Evolutionary conservation across 768 basidiomycete species (phyloP).

Genomic region (Pseudohyphozyma bogoriensis): DNA sequence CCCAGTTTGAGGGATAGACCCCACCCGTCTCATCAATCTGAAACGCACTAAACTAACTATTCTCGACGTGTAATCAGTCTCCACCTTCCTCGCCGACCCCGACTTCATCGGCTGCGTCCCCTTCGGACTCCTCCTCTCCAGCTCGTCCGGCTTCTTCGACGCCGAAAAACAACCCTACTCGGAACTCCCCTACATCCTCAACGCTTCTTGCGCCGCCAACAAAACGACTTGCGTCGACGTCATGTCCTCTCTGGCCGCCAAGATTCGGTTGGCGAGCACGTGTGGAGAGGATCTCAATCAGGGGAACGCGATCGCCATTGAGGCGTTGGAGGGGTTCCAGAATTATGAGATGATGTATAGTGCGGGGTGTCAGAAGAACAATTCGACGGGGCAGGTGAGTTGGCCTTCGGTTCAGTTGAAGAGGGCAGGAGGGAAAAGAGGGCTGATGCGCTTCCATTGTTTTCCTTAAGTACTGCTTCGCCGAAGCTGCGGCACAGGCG

Average conservation of each 20-base stretch:
- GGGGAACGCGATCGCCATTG: slow-evolving; percentile 47
- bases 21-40: slow-evolving; percentile 39
- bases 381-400: slow-evolving; percentile 38
- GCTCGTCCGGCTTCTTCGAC: slow-evolving; percentile 49
- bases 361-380: slow-evolving; percentile 53
- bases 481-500: slow-evolving; percentile 17
- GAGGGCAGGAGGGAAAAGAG: background rate
- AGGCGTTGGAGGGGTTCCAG: slow-evolving; percentile 55
- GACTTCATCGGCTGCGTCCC: slow-evolving; percentile 19
- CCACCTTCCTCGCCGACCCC: slow-evolving; percentile 1
- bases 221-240: slow-evolving; percentile 49
- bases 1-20: too few relatives aligned
- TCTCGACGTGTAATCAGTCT: too few relatives aligned
- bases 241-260: slow-evolving; percentile 55
- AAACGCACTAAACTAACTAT: background rate
- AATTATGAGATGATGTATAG: slow-evolving; percentile 55
- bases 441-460: background rate
- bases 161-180: slow-evolving; percentile 44
- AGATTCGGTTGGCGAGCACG: slow-evolving; percentile 41
- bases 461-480: slow-evolving; percentile 27
- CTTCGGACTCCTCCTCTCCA: slow-evolving; percentile 27
- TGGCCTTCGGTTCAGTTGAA: background rate
- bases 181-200: slow-evolving; percentile 56
- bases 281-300: slow-evolving; percentile 53
- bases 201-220: slow-evolving; percentile 69